A percentile compares a stretch with the other conserved stretches of the same genome.
phyloP scores from a whole-genome alignment of 805 yeast genomes.

The Starmerella scarabaei region DNA sequence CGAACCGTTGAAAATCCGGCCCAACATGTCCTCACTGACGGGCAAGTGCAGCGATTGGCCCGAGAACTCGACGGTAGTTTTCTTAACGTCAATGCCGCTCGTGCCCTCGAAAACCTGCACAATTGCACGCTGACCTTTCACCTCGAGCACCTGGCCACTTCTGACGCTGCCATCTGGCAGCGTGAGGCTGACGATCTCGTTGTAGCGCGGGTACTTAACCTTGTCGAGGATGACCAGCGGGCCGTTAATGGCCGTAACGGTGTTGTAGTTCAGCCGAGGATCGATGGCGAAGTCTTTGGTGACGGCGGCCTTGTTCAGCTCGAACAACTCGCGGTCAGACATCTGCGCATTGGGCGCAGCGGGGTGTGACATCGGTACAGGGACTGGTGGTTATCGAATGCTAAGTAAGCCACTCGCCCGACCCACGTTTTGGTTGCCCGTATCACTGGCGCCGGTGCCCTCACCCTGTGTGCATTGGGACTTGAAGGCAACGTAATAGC shows the following conservation, averaged over 20 bases:
- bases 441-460: too few species aligned
- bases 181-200: slow-evolving; percentile 93
- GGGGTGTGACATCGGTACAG: not conserved
- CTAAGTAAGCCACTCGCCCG: not conserved
- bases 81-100: slow-evolving; percentile 95
- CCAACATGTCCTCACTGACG: slow-evolving; percentile 92
- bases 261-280: slow-evolving; percentile 86
- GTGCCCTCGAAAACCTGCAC: slow-evolving; percentile 99
- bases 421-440: too few species aligned
- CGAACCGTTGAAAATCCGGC: slow-evolving; percentile 97
- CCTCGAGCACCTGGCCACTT: slow-evolving; percentile 97
- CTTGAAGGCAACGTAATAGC: too few species aligned
- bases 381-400: not conserved
- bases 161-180: slow-evolving; percentile 89
- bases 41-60: slow-evolving; percentile 88
- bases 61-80: slow-evolving; percentile 93
- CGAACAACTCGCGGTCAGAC: slow-evolving; percentile 32
- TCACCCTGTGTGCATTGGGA: too few species aligned
- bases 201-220: slow-evolving; percentile 78
- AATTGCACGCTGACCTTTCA: slow-evolving; percentile 90
- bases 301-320: slow-evolving; percentile 81
- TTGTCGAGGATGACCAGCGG: slow-evolving; percentile 86
- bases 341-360: slow-evolving; percentile 18
- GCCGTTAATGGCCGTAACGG: slow-evolving; percentile 97
- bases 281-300: slow-evolving; percentile 81